Evolutionary conservation across 2,329 filamentous ascomycete species (phyloP), one percentile per base, ranked within the genome.

Genomic region (Fusarium austroafricanum): DNA sequence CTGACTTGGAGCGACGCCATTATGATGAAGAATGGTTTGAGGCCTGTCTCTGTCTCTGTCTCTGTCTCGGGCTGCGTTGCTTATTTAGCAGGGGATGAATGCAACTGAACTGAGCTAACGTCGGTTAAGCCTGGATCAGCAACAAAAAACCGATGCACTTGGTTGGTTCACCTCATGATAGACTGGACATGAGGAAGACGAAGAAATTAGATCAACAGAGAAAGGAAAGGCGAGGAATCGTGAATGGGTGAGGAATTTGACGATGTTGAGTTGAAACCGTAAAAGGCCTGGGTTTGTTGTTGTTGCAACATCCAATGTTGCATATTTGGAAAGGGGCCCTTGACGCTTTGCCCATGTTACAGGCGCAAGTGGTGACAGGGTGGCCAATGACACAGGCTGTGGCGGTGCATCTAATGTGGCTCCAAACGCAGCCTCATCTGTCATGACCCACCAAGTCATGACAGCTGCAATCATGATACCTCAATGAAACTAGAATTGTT

Each of bases 1-100:
- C 79, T 76, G 20, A 82, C 77, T 55, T 81, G 78, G 33, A 84
- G 79, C 35, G 81, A 79, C 54, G 79, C 75, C 81, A 83, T 83
- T 55, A 31, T 69, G 71, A 61, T 53, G 31, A 17, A 10, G 40
- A 46, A 35, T 29, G 37, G 51, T 47, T 17, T 44, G 51, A 35
- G 40, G 65, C 44, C 21, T 23, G 21, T 23, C 45, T 29, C 29
- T 63, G 61, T 53, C 47, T 63, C 21, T 23, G 21, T 23, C 45
- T 29, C 29, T 63, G 61, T 53, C 47, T 63, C 28, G 62, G 57
- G 46, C 23, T 68, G 45, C 47, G 29, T 31, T 31, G 29, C 29
- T 31, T 31, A 31, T 31, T 31, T 31, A 31, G 29, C 29, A 31
- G 29, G 29, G 29, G 29, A 59, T 44, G 45, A 31, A 43, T 49